Base-by-base conservation (phyloP, 192 early-diverging fungal genomes). In the Gryganskiella cystojenkinii region DNA sequence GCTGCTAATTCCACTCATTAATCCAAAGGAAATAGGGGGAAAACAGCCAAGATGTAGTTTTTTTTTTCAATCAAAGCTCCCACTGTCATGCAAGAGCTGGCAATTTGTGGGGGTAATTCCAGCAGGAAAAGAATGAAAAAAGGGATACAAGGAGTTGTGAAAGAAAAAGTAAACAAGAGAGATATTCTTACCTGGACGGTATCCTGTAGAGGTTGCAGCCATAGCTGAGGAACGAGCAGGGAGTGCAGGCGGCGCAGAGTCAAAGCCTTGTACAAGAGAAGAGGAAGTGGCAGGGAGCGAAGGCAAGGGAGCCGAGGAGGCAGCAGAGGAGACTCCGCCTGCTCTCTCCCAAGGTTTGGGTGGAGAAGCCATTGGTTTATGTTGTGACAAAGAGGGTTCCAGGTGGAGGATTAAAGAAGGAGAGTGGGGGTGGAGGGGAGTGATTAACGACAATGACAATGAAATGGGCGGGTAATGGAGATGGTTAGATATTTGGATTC, bases 301-400 rank as follows among this genome's bases (percentile, higher is more conserved):
- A 10, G 85, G 45, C 17, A 75, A 40, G 17, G 70, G 61, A 22
- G 79, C 59, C 42, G 83, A 57, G 56, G 74, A 71, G 3, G 80
- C 68, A 27, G 80, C 64, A 17, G 67, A 43, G 31, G 76, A 62
- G 30, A 70, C 81, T 33, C 56, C 73, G 40, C 82, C 76, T n/a
- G 86, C 85, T 58, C 80, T 68, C 74, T 94, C 93, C 93, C 93
- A 94, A 43, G 93, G 93, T 67, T 94, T 90, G 68, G 85, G 90
- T 45, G 91, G 90, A 35, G 87, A 89, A 24, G 84, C 84, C 85
- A 82, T 81, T 27, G 42, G 55, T n/a, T n/a, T n/a, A n/a, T n/a
- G n/a, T n/a, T n/a, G n/a, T n/a, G n/a, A n/a, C n/a, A n/a, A n/a
- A n/a, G n/a, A n/a, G n/a, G n/a, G n/a, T n/a, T n/a, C n/a, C n/a